Conservation (phyloP, 192 early-diverging fungal species). For the Coemansia sp. region DNA sequence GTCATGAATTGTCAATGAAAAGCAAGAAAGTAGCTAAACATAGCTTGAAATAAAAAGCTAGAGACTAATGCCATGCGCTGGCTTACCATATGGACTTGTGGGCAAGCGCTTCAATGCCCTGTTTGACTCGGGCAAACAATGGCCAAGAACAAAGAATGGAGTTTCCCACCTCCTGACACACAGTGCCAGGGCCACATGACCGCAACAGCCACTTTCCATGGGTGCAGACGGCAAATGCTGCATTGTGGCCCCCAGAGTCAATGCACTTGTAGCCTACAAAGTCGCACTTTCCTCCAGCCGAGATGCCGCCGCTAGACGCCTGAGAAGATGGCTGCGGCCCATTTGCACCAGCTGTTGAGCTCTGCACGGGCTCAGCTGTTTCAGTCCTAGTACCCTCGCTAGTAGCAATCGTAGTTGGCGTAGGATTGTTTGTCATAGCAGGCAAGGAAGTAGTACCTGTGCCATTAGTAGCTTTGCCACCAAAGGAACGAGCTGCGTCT, state of each 20-base stretch:
- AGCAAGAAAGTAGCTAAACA: background rate
- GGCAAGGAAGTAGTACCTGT: background rate
- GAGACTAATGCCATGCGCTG: background rate
- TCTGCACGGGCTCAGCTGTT: background rate
- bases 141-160: slow-evolving; percentile 25
- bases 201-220: slow-evolving; percentile 11
- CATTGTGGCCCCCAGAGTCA: slow-evolving; percentile 24
- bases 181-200: slow-evolving; percentile 24
- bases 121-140: background rate
- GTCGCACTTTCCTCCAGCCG: slow-evolving; percentile 13
- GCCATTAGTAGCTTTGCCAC: background rate
- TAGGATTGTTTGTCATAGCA: background rate
- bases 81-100: background rate
- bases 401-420: background rate
- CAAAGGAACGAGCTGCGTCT: slow-evolving; percentile 24
- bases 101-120: slow-evolving; percentile 1
- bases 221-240: slow-evolving; percentile 22
- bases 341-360: background rate
- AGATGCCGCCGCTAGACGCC: background rate
- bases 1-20: background rate
- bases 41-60: background rate
- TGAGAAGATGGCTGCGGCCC: background rate
- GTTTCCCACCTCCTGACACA: slow-evolving; percentile 6
- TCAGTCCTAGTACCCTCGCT: background rate
- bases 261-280: slow-evolving; percentile 18